Evolutionary conservation across 2,329 filamentous ascomycete species (phyloP), one percentile per base, ranked within the genome.

Genomic region (Colletotrichum scovillei): DNA sequence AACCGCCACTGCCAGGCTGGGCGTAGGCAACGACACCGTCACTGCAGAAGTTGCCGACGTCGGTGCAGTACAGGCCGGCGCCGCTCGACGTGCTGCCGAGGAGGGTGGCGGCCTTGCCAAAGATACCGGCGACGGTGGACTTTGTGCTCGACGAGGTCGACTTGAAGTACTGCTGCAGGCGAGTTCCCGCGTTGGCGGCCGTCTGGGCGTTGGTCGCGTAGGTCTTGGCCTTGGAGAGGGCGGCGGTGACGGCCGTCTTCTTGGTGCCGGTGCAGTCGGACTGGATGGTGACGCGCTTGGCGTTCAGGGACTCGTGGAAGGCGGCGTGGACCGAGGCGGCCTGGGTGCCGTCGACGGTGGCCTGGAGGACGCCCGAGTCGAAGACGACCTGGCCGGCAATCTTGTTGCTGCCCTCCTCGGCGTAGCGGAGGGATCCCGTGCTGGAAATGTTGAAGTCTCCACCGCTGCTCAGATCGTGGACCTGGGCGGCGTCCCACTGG

Each of bases 121-220:
- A 82, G 63, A 90, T 83, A 28, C 83, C 82, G 3, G 86, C 82
- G 16, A 91, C 88, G 1, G 81, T 83, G 55, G 78, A 82, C 59
- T 85, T 84, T 11, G 82, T 82, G 1, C 79, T 75, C 14, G 80
- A 58, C 4, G 56, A 78, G 46, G 86, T 87, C 1, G 85, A 86
- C 80, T 89, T 90, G 86, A 91, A 92, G 83, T 90, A 91, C 74
- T 89, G 86, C 56, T 49, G 42, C 19, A 49, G 2, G 19, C 42
- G 42, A 0, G 42, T 49, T 0, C 42, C 42, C 0, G 19, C 42
- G 42, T n/a, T 49, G 7, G 42, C 42, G 19, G 42, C 42, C 11
- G 62, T 60, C 53, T 67, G 38, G 38, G 38, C 38, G 38, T 42
- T 42, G 38, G 38, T 42, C 6, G 38, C 38, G 38, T 42, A 42